Conservation (phyloP, 345 rosid species). For the Populus davidiana region DNA sequence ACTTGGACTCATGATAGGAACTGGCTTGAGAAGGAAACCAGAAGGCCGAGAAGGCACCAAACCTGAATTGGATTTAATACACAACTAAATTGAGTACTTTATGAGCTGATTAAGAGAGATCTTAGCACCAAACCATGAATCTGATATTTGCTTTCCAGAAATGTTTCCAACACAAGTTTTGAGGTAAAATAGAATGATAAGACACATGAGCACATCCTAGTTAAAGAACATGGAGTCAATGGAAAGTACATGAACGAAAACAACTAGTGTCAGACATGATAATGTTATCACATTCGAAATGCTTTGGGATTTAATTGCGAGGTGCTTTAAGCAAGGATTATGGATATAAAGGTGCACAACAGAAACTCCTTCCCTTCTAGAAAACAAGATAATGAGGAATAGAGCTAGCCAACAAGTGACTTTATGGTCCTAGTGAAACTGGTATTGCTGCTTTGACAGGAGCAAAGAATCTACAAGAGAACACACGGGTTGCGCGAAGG, state of each 20-base stretch:
- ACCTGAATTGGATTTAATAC: neutral
- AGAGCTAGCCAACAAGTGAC: neutral
- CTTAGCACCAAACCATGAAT: neutral
- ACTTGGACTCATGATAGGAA: slow-evolving; percentile 54
- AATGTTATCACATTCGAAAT: too few relatives aligned
- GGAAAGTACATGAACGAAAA: too few relatives aligned
- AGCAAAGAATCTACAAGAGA: neutral
- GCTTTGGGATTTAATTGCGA: too few relatives aligned
- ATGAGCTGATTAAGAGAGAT: neutral
- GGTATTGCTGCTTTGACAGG: neutral
- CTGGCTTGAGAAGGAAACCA: slow-evolving; percentile 90
- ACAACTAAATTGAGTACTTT: neutral
- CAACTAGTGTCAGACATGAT: too few relatives aligned
- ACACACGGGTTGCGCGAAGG: neutral
- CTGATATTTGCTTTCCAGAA: neutral
- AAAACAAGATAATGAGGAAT: neutral
- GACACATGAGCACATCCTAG: neutral
- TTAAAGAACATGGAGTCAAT: too few relatives aligned
- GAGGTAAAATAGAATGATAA: neutral
- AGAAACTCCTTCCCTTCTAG: too few relatives aligned
- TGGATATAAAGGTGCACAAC: too few relatives aligned
- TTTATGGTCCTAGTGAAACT: neutral
- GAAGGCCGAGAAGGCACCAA: slow-evolving; percentile 77
- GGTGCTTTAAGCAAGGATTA: too few relatives aligned
- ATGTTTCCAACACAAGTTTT: neutral